Conservation (phyloP, 1,284 basidiomycete genomes). For the Moesziomyces globuligerus region DNA sequence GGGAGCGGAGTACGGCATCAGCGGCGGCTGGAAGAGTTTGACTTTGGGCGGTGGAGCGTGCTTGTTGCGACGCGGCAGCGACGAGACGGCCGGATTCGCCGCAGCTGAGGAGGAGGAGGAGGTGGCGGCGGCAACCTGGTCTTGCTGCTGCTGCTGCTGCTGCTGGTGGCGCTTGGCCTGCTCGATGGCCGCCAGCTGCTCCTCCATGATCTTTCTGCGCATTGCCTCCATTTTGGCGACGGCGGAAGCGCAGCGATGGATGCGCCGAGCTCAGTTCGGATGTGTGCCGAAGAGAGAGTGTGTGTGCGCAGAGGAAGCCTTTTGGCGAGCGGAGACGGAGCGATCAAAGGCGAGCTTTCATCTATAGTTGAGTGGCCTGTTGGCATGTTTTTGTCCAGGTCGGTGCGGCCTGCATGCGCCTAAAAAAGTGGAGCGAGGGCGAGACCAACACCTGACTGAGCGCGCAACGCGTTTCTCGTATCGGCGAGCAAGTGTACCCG, state of each 20-base stretch:
- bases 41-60: constrained; percentile 49
- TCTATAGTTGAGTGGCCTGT: no score
- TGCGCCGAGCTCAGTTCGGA: no score
- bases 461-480: neutral
- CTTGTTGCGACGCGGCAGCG: constrained; percentile 41
- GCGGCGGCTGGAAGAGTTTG: constrained; percentile 43
- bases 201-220: constrained; percentile 47
- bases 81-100: constrained; percentile 27
- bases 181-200: constrained; percentile 42
- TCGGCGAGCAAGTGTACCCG: neutral
- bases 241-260: neutral
- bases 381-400: neutral
- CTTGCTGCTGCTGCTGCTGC: constrained; percentile 14
- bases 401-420: no score
- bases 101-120: constrained; percentile 5
- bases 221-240: constrained; percentile 41
- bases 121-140: constrained; percentile 7
- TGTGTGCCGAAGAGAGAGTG: no score
- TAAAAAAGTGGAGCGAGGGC: neutral
- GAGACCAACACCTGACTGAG: neutral
- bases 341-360: no score
- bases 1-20: constrained; percentile 19
- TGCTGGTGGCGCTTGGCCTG: constrained; percentile 15
- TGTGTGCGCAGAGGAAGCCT: no score
- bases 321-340: no score